These are phyloP conservation scores for Leishmania mexicana DNA, from an alignment of 208 protist genomes.

Conservation along the genomic window DNA sequence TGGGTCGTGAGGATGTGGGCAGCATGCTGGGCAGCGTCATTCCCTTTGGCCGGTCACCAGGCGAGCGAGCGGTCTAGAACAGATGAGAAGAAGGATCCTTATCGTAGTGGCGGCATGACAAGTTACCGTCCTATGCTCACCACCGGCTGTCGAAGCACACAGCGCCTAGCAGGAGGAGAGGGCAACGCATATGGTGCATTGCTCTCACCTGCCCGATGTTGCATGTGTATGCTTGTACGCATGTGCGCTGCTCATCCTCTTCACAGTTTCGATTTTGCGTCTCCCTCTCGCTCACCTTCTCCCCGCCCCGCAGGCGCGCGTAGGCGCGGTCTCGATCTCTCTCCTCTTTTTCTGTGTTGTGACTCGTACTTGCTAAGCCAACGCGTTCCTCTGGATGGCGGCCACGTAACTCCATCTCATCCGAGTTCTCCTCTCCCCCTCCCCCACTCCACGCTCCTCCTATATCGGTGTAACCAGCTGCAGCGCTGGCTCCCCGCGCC, in stretches of 20 bases:
- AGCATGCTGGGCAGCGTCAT: constrained; percentile 81
- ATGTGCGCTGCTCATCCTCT: constrained; percentile 5
- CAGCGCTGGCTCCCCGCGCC: neutral
- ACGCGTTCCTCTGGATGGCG: neutral
- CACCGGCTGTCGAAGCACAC: neutral
- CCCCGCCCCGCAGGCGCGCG: no score
- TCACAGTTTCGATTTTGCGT: constrained; percentile 21
- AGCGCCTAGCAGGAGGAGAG: neutral
- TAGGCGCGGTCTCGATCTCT: no score
- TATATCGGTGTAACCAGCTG: neutral
- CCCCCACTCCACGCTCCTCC: neutral
- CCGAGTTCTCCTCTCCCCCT: neutral
- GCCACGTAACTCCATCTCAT: neutral
- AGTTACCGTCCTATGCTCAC: neutral
- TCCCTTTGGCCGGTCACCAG: constrained; percentile 79
- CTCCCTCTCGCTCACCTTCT: no score
- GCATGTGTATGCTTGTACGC: neutral
- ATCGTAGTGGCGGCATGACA: neutral
- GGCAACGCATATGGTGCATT: neutral
- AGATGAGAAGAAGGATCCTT: neutral
- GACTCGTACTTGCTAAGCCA: neutral
- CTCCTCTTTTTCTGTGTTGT: no score
- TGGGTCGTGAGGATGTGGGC: constrained; percentile 50
- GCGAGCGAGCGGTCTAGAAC: constrained; percentile 59
- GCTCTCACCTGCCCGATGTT: neutral